A percentile compares a stretch with the other conserved stretches of the same genome.
Conservation (phyloP, 2,329 filamentous ascomycete species). For the Colletotrichum tabaci region DNA sequence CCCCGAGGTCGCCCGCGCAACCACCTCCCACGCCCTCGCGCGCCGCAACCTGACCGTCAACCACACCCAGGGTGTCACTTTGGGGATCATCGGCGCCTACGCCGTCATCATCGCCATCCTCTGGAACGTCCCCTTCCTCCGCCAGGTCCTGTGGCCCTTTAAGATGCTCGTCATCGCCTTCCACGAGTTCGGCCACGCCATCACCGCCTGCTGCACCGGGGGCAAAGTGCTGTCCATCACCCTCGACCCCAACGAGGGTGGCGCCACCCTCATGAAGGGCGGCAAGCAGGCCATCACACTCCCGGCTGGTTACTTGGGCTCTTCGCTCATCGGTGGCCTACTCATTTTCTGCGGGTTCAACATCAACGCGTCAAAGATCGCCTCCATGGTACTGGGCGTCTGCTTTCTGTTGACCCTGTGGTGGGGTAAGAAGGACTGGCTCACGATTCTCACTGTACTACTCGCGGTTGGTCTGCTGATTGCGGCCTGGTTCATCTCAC, state of each 20-base stretch:
- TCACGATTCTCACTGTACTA: slow-evolving; percentile 80
- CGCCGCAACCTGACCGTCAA: slow-evolving; percentile 72
- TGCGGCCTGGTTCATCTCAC: slow-evolving; percentile 84
- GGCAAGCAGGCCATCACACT: slow-evolving; percentile 80
- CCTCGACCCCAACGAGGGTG: slow-evolving; percentile 79
- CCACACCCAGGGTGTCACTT: slow-evolving; percentile 78
- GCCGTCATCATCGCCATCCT: slow-evolving; percentile 79
- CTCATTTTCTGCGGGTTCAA: slow-evolving; percentile 86
- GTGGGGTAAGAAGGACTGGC: slow-evolving; percentile 86
- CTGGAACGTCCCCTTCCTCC: slow-evolving; percentile 86
- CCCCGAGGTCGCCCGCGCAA: slow-evolving; percentile 32
- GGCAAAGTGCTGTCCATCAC: slow-evolving; percentile 82
- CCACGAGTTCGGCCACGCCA: slow-evolving; percentile 84
- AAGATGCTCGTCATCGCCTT: slow-evolving; percentile 91
- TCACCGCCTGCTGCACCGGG: slow-evolving; percentile 80
- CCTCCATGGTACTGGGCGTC: slow-evolving; percentile 79
- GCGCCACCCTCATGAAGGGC: slow-evolving; percentile 83
- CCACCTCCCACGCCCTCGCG: slow-evolving; percentile 50
- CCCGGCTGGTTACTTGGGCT: slow-evolving; percentile 84
- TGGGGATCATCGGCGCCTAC: slow-evolving; percentile 80
- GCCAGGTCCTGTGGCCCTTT: slow-evolving; percentile 84
- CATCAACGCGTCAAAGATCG: slow-evolving; percentile 86
- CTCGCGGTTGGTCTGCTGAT: slow-evolving; percentile 79
- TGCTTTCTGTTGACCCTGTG: slow-evolving; percentile 85
- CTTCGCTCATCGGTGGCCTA: slow-evolving; percentile 81